Evolutionary conservation across 495 filamentous ascomycete genomes (phyloP).

Genomic region (Opeltia flavorubescens): DNA sequence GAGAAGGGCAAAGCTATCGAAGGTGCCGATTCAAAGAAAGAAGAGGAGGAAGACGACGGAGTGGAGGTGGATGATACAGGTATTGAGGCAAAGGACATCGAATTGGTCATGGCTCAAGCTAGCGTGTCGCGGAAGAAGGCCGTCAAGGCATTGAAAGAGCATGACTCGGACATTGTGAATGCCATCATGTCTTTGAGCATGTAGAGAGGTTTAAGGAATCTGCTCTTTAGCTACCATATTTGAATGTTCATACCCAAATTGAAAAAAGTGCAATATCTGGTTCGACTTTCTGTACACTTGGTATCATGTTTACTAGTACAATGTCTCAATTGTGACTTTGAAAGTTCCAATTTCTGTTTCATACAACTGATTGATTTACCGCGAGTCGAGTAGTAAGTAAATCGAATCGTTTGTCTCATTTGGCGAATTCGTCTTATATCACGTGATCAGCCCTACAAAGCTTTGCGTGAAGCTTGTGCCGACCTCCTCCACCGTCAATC

Average conservation of each 20-base stretch:
- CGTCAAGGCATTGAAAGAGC: slow-evolving; percentile 95
- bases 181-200: slow-evolving; percentile 99
- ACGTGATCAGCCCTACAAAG: slow-evolving; percentile 23
- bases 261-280: background rate
- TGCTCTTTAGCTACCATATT: slow-evolving; percentile 14
- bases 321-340: no score
- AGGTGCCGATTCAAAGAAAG: slow-evolving; percentile 58
- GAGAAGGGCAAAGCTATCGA: slow-evolving; percentile 67
- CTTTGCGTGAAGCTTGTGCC: slow-evolving; percentile 28
- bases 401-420: no score
- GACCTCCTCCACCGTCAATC: slow-evolving; percentile 30
- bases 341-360: no score
- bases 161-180: slow-evolving; percentile 99
- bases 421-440: no score
- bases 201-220: slow-evolving; percentile 38
- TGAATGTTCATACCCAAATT: background rate
- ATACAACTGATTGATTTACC: no score
- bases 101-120: slow-evolving; percentile 96
- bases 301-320: no score
- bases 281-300: no score
- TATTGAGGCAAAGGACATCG: slow-evolving; percentile 96
- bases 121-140: slow-evolving; percentile 95
- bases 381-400: no score
- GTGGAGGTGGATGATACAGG: slow-evolving; percentile 90
- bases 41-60: slow-evolving; percentile 82